Base-by-base conservation (phyloP, 2,329 filamentous ascomycete genomes). In the Alternaria sp. region DNA sequence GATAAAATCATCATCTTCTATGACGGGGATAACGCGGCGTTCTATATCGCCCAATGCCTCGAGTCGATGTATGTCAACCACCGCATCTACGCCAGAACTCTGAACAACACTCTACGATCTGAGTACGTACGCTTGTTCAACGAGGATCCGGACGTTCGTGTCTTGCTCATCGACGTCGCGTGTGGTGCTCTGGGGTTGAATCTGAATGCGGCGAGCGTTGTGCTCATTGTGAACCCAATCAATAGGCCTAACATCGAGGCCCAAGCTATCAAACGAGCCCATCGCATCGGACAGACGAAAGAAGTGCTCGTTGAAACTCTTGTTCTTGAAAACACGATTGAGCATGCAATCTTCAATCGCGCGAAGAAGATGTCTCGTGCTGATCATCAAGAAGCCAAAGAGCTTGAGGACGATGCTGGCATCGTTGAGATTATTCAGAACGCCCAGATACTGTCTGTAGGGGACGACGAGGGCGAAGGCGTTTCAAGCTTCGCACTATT, bases 1-100 rank as follows among this genome's bases (percentile, higher is more conserved):
- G 93, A 97, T 71, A 97, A 97, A 78, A 95, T 96, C 4, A 87
- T 97, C 54, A 86, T 97, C 10, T 98, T 98, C 77, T 97, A 97
- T 75, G 93, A 97, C 62, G 90, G 91, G 32, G 91, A 95, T 62
- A 94, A 97, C 68, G 85, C 91, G 2, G 94, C 93, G 1, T 97
- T 87, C 77, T 97, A 96, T 79, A 86, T 97, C 40, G 91, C 92
- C 0, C 89, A 93, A 73, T 88, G 90, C 30, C 84, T 98, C 0
- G 94, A 97, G 67, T 84, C 94, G 32, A 78, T 90, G 1, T 84
- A 86, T 9, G 79, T 90, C 49, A 84, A 87, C 34, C 87, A 89
- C 64, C 84, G 88, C 20, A 89, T 89, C 51, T 93, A 93, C 68
- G 87, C 90, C 12, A 88, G 87, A 66, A 83, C 83, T 1, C 80